These are phyloP conservation scores for Hanseniaspora gamundiae DNA, from an alignment of 1,139 yeast genomes.

Conservation along the genomic window DNA sequence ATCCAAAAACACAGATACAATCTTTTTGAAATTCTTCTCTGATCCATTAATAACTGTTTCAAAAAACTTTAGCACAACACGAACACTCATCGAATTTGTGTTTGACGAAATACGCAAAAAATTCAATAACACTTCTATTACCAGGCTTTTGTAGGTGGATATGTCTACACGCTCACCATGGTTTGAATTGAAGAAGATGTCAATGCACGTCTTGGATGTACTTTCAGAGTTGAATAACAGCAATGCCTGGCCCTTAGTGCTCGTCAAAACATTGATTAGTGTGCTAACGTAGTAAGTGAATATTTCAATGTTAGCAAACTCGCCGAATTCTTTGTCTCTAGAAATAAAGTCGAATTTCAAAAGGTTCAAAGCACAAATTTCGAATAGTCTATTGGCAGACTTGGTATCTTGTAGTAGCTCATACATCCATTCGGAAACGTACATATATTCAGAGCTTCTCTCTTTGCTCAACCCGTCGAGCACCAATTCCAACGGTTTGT, in stretches of 20 bases:
- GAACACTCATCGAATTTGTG: slow-evolving; percentile 24
- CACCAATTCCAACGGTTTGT: slow-evolving; percentile 55
- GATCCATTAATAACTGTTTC: slow-evolving; percentile 41
- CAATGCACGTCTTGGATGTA: slow-evolving; percentile 34
- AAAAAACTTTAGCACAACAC: slow-evolving; percentile 31
- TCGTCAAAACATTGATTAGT: slow-evolving; percentile 37
- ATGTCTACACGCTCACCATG: slow-evolving; percentile 33
- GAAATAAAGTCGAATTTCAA: slow-evolving; percentile 15
- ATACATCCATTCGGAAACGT: slow-evolving; percentile 46
- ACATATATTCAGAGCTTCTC: slow-evolving; percentile 31
- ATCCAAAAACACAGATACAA: slow-evolving; percentile 25
- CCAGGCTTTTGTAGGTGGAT: slow-evolving; percentile 50
- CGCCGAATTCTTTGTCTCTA: slow-evolving; percentile 16
- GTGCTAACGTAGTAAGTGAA: slow-evolving; percentile 47
- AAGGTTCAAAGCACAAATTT: slow-evolving; percentile 27
- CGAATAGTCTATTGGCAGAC: slow-evolving; percentile 46
- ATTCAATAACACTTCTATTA: slow-evolving; percentile 35
- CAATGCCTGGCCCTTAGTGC: slow-evolving; percentile 32
- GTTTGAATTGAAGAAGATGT: slow-evolving; percentile 3
- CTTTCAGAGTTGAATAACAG: slow-evolving; percentile 43
- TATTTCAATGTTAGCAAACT: slow-evolving; percentile 42
- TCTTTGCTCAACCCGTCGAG: slow-evolving; percentile 46
- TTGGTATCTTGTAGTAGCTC: slow-evolving; percentile 34
- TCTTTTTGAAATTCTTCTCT: slow-evolving; percentile 37
- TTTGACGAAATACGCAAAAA: slow-evolving; percentile 28